Evolutionary conservation across 345 rosid species (phyloP).

Genomic region (Gossypium raimondii): DNA sequence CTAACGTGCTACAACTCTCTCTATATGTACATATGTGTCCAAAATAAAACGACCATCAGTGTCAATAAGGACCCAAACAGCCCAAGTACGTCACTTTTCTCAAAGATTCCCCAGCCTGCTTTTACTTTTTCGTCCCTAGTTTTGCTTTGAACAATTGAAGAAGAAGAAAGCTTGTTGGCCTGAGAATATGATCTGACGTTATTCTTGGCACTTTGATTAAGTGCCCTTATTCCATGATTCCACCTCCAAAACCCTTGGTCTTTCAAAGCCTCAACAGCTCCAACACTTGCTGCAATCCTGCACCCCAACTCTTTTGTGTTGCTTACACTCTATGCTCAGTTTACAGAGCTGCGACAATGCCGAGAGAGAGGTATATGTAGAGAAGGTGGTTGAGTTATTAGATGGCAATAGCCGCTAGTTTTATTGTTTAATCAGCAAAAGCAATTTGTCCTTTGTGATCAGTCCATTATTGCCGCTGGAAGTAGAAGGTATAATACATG

Average conservation of each 20-base stretch:
- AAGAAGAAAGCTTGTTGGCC: conserved; percentile 37
- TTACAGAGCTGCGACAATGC: not conserved
- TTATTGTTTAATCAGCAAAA: not conserved
- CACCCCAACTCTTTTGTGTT: conserved; percentile 30
- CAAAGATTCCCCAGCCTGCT: conserved; percentile 39
- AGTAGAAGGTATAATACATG: not conserved
- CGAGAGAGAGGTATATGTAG: not conserved
- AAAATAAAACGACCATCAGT: not conserved
- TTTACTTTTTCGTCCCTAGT: conserved; percentile 26
- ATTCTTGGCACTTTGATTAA: conserved; percentile 43
- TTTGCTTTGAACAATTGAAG: conserved; percentile 1
- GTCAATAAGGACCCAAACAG: conserved; percentile 56
- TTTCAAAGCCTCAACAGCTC: conserved; percentile 55
- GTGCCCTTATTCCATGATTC: conserved; percentile 37
- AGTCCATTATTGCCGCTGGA: not conserved
- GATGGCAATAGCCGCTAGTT: not conserved
- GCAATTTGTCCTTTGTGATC: not conserved
- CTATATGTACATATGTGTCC: not conserved
- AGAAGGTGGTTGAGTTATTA: not conserved
- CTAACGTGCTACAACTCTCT: not conserved
- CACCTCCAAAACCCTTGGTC: conserved; percentile 57
- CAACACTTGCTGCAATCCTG: conserved; percentile 41
- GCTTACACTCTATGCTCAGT: not conserved
- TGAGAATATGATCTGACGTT: conserved; percentile 36
- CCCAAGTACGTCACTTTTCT: conserved; percentile 54